A percentile compares a stretch with the other conserved stretches of the same genome.
phyloP scores from a whole-genome alignment of 2,329 filamentous ascomycete genomes.

The Colletotrichum sp. region DNA sequence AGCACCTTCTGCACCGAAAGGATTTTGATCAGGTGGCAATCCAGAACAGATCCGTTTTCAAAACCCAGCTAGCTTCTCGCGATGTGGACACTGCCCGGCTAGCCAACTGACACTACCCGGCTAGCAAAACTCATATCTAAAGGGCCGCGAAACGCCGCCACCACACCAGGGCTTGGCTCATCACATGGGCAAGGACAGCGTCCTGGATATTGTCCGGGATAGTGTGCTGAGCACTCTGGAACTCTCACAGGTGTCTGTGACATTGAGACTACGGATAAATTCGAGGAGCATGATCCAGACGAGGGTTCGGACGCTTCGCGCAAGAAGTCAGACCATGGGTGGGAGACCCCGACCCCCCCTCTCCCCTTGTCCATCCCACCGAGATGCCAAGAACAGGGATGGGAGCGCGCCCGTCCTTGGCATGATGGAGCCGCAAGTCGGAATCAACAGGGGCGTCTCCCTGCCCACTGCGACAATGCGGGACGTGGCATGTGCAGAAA shows the following conservation, averaged over 20 bases:
- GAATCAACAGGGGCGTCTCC: too few relatives aligned
- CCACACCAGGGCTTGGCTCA: slow-evolving; percentile 54
- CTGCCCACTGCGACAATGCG: too few relatives aligned
- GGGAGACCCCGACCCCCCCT: too few relatives aligned
- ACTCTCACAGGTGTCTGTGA: slow-evolving; percentile 47
- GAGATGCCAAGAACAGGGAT: too few relatives aligned
- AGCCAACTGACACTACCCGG: too few relatives aligned
- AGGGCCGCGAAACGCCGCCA: slow-evolving; percentile 56
- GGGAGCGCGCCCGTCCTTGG: too few relatives aligned
- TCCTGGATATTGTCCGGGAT: slow-evolving; percentile 64
- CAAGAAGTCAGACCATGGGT: too few relatives aligned
- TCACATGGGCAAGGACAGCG: slow-evolving; percentile 65
- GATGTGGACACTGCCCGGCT: slow-evolving; percentile 67
- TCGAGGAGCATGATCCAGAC: slow-evolving; percentile 71
- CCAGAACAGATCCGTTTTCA: slow-evolving; percentile 79
- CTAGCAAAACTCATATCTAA: slow-evolving; percentile 27
- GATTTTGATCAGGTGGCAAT: slow-evolving; percentile 76
- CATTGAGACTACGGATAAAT: slow-evolving; percentile 74
- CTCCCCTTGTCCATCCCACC: too few relatives aligned
- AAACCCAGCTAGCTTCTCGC: slow-evolving; percentile 77
- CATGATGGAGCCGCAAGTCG: too few relatives aligned
- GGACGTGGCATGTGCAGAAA: slow-evolving; percentile 63
- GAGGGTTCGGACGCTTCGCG: slow-evolving; percentile 26
- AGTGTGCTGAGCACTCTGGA: slow-evolving; percentile 43
- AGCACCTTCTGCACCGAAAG: slow-evolving; percentile 73